Evolutionary conservation across 2,329 filamentous ascomycete species (phyloP), one percentile per base, ranked within the genome.

Genomic region (Beauveria sp.): DNA sequence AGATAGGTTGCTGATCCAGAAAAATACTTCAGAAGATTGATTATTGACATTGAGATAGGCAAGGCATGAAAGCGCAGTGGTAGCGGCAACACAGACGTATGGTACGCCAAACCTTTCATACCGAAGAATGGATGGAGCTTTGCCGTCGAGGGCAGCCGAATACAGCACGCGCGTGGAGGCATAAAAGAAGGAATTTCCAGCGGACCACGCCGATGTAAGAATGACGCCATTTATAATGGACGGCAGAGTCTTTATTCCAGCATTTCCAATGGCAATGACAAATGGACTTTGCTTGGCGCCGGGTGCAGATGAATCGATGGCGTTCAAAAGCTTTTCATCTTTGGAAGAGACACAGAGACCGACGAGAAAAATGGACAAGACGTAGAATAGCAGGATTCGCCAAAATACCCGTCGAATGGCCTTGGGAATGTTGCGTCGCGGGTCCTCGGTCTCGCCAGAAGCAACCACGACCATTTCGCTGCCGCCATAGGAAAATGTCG

Each of bases 11-110:
- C 83, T 77, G 66, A 85, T 82, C 83, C 82, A 85, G 67, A 80
- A 81, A 70, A 85, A 85, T 18, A 90, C 87, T 34, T 84, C 79
- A 1, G 83, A 77, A 0, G 84, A 80, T 58, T 76, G 72, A 66
- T 81, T 82, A 38, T 79, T 84, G 48, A 88, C 78, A 67, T 88
- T 85, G 54, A 72, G 64, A 69, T 89, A 90, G 14, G 82, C 81
- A 24, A 90, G 75, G n/a, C 87, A 77, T 9, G 83, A 80, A 64
- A 90, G 82, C 77, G 69, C 90, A 74, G 67, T 77, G 1, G 69
- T 69, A 8, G 66, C 64, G 4, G 66, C 69, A 5, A 72, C 70
- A 31, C 69, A 71, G 6, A 59, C 70, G 54, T 70, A 72, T 20
- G 72, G 71, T 6, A 74, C 70, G 51, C 70, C 72, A 31, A 66